Base-by-base conservation (phyloP, 2,329 filamentous ascomycete species). In the Botrytis aclada region DNA sequence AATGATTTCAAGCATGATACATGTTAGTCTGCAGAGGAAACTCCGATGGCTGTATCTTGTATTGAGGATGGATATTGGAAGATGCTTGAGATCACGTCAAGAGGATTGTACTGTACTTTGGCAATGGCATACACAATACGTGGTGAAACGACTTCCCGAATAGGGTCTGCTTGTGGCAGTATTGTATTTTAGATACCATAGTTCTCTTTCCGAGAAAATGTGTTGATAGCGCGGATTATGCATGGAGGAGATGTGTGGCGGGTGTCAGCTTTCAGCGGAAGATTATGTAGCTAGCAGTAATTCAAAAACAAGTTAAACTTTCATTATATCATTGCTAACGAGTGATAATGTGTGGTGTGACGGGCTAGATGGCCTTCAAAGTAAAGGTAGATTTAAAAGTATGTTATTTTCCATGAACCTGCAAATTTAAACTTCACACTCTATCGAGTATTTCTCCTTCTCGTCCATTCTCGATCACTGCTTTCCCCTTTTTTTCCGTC, bases 221-320 rank as follows among this genome's bases (percentile, higher is more conserved):
- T 67, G 34, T 54, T 41, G 2, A 39, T 16, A 67, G 18, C 39
- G 16, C 32, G 3, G 29, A 37, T 32, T 12, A 12, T 29, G 10
- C 20, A 34, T 47, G 43, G 22, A 67, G 64, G 18, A 39, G 1
- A n/a, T n/a, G 3, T 54, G n/a, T n/a, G 16, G 37, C 60, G 6
- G 65, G 5, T 32, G 5, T 32, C 34, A n/a, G 16, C 4, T 43
- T 32, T 45, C n/a, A 32, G n/a, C n/a, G n/a, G 32, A n/a, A 45
- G 61, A 45, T 10, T 3, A 32, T 64, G 18, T 32, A 64, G 4
- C 22, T 32, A 41, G 39, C 34, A 45, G 58, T 14, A 61, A 43
- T 45, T 64, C 61, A 64, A 64, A 63, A 63, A 63, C 37, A 63
- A 63, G 37, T 63, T 43, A 63, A 63, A 63, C 25, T 63, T 63